Percentiles rank a stretch among this genome's conserved stretches.
These are phyloP conservation scores for Podospora anserina DNA, from an alignment of 495 filamentous ascomycete species.

Conservation along the genomic window DNA sequence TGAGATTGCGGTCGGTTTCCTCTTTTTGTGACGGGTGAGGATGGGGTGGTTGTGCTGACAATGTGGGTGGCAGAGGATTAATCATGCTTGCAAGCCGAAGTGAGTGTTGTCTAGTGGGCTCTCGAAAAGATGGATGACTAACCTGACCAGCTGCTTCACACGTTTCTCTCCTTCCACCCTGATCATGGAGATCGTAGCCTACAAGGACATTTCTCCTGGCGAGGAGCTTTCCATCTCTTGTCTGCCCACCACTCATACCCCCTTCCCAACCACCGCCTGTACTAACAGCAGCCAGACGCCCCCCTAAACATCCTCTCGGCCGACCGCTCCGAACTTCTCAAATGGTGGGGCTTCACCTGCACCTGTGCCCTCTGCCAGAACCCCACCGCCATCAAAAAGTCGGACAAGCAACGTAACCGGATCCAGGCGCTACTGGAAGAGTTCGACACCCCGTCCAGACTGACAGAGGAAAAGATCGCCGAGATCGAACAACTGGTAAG, in stretches of 20 bases:
- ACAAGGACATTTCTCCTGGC: slow-evolving; percentile 29
- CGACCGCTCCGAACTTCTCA: slow-evolving; percentile 23
- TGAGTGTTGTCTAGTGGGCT: slow-evolving; percentile 6
- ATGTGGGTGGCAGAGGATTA: slow-evolving; percentile 26
- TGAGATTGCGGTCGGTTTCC: slow-evolving; percentile 30
- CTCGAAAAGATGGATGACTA: not conserved
- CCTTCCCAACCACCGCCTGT: not conserved
- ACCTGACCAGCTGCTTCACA: slow-evolving; percentile 18
- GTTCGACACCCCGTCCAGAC: slow-evolving; percentile 19
- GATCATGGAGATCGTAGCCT: slow-evolving; percentile 33
- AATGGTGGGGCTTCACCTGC: slow-evolving; percentile 36
- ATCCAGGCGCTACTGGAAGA: slow-evolving; percentile 28
- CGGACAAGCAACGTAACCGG: slow-evolving; percentile 24
- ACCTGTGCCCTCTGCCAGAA: slow-evolving; percentile 29
- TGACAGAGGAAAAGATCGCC: slow-evolving; percentile 18
- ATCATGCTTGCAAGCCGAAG: slow-evolving; percentile 38
- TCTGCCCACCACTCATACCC: not conserved
- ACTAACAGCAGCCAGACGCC: slow-evolving; percentile 11
- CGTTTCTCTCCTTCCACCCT: slow-evolving; percentile 31
- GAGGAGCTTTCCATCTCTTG: slow-evolving; percentile 28
- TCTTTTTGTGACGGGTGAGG: not conserved
- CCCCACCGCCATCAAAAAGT: slow-evolving; percentile 10
- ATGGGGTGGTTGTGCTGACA: not conserved
- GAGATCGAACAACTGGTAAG: slow-evolving; percentile 25
- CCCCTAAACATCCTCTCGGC: slow-evolving; percentile 28